phyloP scores from a whole-genome alignment of 1,284 basidiomycete species.

The Rhodotorula sp. region DNA sequence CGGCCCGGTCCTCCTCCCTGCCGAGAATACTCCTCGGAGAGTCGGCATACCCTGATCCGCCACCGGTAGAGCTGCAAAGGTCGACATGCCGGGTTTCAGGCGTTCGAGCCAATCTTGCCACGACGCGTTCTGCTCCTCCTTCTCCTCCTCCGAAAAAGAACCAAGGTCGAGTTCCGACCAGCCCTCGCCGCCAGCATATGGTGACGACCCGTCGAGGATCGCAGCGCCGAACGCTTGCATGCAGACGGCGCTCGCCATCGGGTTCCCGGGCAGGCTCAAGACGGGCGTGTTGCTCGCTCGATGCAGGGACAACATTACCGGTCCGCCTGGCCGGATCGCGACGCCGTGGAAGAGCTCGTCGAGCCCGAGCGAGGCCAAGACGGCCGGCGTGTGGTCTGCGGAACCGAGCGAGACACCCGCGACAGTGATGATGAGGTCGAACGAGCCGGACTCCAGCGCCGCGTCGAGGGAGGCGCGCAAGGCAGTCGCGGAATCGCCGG shows the following conservation, averaged over 20 bases:
- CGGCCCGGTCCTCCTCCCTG: neutral
- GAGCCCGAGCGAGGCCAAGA: constrained; percentile 5
- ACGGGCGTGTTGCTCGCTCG: neutral
- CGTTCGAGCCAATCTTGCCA: neutral
- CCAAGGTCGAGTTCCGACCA: neutral
- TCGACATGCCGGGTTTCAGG: neutral
- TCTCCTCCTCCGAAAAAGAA: no score
- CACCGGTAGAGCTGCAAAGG: constrained; percentile 11
- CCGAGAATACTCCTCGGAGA: neutral
- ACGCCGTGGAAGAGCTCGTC: constrained; percentile 10
- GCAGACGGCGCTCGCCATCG: constrained; percentile 15
- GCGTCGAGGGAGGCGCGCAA: constrained; percentile 3
- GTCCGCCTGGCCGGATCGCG: constrained; percentile 9
- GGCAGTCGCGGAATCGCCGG: constrained; percentile 5
- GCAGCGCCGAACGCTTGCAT: constrained; percentile 10
- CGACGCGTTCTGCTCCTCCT: neutral
- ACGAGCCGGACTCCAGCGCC: neutral
- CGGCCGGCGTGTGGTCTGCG: constrained; percentile 13
- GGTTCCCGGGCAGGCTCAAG: constrained; percentile 17
- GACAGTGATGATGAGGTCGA: constrained; percentile 10
- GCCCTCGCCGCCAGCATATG: neutral
- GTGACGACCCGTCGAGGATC: neutral
- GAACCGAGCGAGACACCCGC: constrained; percentile 21
- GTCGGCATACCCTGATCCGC: neutral
- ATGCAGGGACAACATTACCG: constrained; percentile 8